Evolutionary conservation across 192 early-diverging fungal species (phyloP), one percentile per base, ranked within the genome.

Genomic region (Dissophora ornata): DNA sequence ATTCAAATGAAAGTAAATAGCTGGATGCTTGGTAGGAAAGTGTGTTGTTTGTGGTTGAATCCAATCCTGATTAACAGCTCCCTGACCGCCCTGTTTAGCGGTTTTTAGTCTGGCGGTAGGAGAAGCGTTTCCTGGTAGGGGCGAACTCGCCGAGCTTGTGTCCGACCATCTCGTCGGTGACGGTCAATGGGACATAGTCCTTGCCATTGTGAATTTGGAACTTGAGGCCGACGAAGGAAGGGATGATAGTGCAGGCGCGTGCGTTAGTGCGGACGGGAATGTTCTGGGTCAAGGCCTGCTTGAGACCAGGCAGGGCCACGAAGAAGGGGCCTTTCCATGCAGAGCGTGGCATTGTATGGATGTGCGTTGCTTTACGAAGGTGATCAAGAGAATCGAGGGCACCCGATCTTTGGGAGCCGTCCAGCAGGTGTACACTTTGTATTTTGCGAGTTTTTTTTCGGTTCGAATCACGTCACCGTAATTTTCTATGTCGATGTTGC

Each of bases 141-240:
- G 95, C 89, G 58, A 98, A 98, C 83, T 98, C 96, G 60, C 96
- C 96, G 22, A 98, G 82, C 78, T 96, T 97, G 79, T 90, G 91
- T 15, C 94, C 94, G 61, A 98, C 90, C 95, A 97, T 98, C 52
- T 94, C 91, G 83, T 97, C 95, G 5, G 88, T 93, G 25, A 98
- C 85, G 11, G 84, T 74, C 22, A 98, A 87, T 7, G 95, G 93
- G 16, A 92, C 42, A 82, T 95, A 97, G 50, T 87, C 83, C 49
- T 96, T 97, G 63, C 96, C 96, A 80, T 97, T 98, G 83, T 98
- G 95, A 21, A 98, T 91, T 69, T 91, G 73, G 81, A 98, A 96
- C 80, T 89, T 91, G 33, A 90, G 85, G 33, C 94, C 94, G 51
- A 98, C 90, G 80, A 93, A 91, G 52, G 89, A 80, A n/a, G 96